Conservation (phyloP, 208 protist genomes). For the Trichomonas gallinae region DNA sequence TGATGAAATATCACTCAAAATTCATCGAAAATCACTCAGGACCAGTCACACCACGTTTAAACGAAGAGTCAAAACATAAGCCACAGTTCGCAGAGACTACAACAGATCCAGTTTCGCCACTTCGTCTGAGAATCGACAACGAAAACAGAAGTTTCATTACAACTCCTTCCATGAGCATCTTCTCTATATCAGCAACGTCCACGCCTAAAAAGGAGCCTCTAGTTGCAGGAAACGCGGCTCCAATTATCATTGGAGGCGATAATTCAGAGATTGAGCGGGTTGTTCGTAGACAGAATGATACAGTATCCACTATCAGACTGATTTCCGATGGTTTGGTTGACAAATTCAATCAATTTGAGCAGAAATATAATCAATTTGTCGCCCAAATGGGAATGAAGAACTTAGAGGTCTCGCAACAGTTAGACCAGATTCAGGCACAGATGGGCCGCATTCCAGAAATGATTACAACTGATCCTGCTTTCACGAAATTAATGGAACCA, state of each 20-base stretch:
- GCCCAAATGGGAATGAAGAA: background rate
- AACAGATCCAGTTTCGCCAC: background rate
- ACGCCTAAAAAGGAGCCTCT: background rate
- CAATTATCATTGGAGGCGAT: background rate
- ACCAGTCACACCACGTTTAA: background rate
- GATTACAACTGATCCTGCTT: background rate
- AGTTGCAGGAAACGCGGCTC: background rate
- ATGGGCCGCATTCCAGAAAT: background rate
- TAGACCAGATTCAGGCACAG: background rate
- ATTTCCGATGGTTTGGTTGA: background rate
- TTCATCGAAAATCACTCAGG: background rate
- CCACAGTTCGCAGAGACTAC: background rate
- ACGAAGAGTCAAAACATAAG: background rate
- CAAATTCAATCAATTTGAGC: background rate
- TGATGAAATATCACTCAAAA: background rate
- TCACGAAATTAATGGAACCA: background rate
- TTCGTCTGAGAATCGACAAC: background rate
- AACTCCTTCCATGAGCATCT: background rate
- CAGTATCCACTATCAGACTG: background rate
- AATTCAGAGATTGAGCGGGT: background rate
- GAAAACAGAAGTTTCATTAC: background rate
- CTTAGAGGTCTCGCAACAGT: background rate
- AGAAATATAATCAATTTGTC: background rate
- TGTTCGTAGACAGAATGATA: background rate
- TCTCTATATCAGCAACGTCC: background rate